phyloP scores from a whole-genome alignment of 495 filamentous ascomycete genomes.

The Amniculicola lignicola region DNA sequence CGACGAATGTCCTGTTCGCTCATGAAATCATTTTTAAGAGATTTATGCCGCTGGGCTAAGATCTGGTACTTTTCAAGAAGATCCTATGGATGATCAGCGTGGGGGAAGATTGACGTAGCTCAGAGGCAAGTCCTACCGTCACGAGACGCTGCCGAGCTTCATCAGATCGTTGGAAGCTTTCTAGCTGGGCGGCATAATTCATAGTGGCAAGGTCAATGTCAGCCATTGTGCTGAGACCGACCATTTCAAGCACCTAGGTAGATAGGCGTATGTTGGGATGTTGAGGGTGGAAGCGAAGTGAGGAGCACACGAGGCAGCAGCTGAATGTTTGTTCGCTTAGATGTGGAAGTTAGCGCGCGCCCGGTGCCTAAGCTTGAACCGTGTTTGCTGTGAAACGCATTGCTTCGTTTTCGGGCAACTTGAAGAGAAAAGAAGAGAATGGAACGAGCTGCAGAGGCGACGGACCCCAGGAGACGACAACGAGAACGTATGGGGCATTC shows the following conservation, averaged over 20 bases:
- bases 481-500: too few species aligned
- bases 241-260: too few species aligned
- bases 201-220: slow-evolving; percentile 7
- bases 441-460: too few species aligned
- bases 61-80: slow-evolving; percentile 23
- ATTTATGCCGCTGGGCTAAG: slow-evolving; percentile 17
- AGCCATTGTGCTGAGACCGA: slow-evolving; percentile 11
- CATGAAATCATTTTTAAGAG: slow-evolving; percentile 16
- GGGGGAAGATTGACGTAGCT: not conserved
- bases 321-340: too few species aligned
- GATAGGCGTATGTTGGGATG: too few species aligned
- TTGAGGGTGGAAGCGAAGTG: not conserved
- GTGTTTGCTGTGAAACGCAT: too few species aligned
- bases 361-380: too few species aligned
- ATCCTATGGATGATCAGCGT: slow-evolving; percentile 12
- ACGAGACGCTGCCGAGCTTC: slow-evolving; percentile 27
- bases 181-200: slow-evolving; percentile 25
- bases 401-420: too few species aligned
- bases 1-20: slow-evolving; percentile 22
- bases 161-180: slow-evolving; percentile 31
- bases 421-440: too few species aligned
- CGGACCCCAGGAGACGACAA: too few species aligned
- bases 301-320: not conserved
- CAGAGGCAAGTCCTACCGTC: slow-evolving; percentile 14
- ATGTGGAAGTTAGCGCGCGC: too few species aligned